Evolutionary conservation across 164 flowering plant species (phyloP), one percentile per base, ranked within the genome.

Genomic region (Magnolia changhungtana): DNA sequence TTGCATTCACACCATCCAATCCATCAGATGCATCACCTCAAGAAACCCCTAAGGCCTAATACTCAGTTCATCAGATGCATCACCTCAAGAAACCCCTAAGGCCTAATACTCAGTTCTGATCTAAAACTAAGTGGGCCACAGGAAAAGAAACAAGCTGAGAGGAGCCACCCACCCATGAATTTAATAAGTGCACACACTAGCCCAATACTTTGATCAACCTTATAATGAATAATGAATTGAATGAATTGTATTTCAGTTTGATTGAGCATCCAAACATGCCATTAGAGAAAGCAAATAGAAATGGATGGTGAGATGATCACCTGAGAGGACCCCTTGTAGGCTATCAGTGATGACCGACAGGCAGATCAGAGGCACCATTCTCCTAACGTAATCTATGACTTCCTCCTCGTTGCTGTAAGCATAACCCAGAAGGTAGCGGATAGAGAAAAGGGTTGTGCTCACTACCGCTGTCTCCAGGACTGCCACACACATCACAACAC

Each of bases 311-410:
- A 2, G 37, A 29, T 9, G 23, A 58, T 31, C 18, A 91, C 98
- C 99, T 84, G 97, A 91, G 74, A 95, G 90, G 29, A 83, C 85
- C 8, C 90, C 96, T 82, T 92, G 97, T 14, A 92, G 31, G 79
- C 89, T 71, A 76, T 95, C 95, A 78, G 89, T 24, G 27, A 90
- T 79, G 29, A 87, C 81, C 37, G 90, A 87, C 8, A 90, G 1
- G 72, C 87, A 88, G 78, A 95, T 52, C 16, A 95, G 83, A 76
- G 98, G 98, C 68, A 88, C 88, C 91, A 95, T 90, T 51, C 50
- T 66, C 4, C 86, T 82, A 29, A 93, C 98, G 74, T 91, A 92
- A 63, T 87, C 85, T 9, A 89, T 83, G 3, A 93, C 92, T 82
- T 91, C 96, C 84, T 86, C 85, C 82, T 92, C 97, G 37, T 88